Conservation (phyloP, 208 protist species). For the Paratrypanosoma confusum region DNA sequence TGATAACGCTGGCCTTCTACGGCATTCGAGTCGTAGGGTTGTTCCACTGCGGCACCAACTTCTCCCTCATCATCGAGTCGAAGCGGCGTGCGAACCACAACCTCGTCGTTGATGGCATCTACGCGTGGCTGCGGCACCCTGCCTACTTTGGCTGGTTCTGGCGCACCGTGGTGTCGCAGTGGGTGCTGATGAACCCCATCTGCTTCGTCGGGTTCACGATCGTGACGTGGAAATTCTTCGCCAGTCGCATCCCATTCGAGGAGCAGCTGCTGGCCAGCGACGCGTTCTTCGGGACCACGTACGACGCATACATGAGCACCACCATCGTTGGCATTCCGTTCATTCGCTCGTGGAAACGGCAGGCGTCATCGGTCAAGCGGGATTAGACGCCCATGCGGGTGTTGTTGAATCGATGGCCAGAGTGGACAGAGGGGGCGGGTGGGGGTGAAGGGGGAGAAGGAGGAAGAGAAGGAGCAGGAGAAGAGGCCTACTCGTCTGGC, state of each 20-base stretch:
- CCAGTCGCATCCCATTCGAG: constrained; percentile 82
- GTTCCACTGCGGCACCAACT: constrained; percentile 73
- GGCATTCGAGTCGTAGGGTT: constrained; percentile 63
- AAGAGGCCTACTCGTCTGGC: too few relatives aligned
- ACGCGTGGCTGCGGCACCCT: constrained; percentile 84
- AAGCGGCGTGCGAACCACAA: constrained; percentile 49
- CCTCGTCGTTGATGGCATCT: constrained; percentile 89
- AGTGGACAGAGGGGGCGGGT: too few relatives aligned
- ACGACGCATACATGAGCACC: constrained; percentile 58
- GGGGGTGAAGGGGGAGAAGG: too few relatives aligned
- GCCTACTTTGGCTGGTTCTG: constrained; percentile 96
- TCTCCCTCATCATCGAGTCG: constrained; percentile 73
- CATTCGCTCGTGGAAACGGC: constrained; percentile 32
- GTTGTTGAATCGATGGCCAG: too few relatives aligned
- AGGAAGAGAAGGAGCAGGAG: too few relatives aligned
- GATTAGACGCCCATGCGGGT: too few relatives aligned
- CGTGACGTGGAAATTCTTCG: constrained; percentile 89
- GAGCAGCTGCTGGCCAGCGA: constrained; percentile 52
- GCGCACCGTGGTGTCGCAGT: constrained; percentile 83
- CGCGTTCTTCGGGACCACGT: constrained; percentile 86
- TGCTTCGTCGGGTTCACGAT: constrained; percentile 56
- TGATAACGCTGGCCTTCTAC: constrained; percentile 47
- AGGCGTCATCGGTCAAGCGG: too few relatives aligned
- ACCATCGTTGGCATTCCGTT: constrained; percentile 87
- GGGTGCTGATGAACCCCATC: constrained; percentile 89